Conservation (phyloP, 2,329 filamentous ascomycete species). For the Cadophora gregata region DNA sequence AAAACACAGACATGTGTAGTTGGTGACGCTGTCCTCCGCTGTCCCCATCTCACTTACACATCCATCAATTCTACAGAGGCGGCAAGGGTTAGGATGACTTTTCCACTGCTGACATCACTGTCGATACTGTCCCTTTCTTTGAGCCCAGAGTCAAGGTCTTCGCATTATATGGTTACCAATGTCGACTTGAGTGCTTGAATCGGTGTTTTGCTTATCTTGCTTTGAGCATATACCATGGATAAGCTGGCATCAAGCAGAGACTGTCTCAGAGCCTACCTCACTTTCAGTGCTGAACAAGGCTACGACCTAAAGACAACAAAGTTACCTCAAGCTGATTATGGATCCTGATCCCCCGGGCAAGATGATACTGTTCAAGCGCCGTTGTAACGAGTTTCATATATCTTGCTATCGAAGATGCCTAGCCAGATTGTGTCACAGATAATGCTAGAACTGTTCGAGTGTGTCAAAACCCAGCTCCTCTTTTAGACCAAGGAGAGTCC, state of each 20-base stretch:
- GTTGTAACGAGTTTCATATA: constrained; percentile 5
- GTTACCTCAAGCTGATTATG: constrained; percentile 5
- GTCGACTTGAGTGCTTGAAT: not conserved
- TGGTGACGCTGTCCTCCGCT: not conserved
- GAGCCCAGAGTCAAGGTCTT: not conserved
- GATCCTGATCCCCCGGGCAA: constrained; percentile 8
- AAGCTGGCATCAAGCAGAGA: not conserved
- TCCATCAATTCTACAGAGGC: not conserved
- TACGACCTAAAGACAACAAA: constrained; percentile 6
- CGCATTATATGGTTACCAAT: not conserved
- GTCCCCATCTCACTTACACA: not conserved
- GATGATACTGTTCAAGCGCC: constrained; percentile 1
- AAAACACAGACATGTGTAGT: too few relatives aligned
- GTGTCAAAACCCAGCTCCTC: not conserved
- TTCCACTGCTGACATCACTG: not conserved
- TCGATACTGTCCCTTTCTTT: not conserved
- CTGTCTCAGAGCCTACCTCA: constrained; percentile 1
- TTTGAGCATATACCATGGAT: not conserved
- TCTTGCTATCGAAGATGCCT: constrained; percentile 8
- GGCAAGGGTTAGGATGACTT: constrained; percentile 1
- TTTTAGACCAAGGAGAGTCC: not conserved
- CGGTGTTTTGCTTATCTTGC: not conserved
- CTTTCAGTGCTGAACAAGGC: not conserved
- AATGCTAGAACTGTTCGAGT: not conserved
- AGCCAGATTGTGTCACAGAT: constrained; percentile 4